Evolutionary conservation across 192 early-diverging fungal genomes (phyloP).

Genomic region (Coemansia sp.): DNA sequence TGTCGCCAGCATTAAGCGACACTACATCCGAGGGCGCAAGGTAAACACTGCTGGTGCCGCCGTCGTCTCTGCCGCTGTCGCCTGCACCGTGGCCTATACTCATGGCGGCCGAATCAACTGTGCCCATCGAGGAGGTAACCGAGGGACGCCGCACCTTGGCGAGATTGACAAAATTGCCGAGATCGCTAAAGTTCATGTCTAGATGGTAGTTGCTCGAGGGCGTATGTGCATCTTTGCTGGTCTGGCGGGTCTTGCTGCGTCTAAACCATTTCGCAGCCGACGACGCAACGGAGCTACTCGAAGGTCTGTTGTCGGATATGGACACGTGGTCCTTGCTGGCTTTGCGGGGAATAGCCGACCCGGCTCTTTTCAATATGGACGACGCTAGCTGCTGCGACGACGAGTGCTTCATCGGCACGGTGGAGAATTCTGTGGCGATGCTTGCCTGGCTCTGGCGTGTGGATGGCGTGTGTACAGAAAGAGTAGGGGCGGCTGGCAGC

Average conservation of each 20-base stretch:
- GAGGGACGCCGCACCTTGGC: conserved; percentile 53
- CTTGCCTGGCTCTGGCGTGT: conserved; percentile 44
- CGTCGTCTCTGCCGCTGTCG: conserved; percentile 35
- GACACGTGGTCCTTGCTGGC: conserved; percentile 11
- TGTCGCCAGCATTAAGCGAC: conserved; percentile 23
- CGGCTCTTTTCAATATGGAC: conserved; percentile 36
- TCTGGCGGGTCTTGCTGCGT: conserved; percentile 34
- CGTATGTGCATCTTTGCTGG: conserved; percentile 17
- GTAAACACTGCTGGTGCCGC: conserved; percentile 10
- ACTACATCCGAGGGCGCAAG: conserved; percentile 11
- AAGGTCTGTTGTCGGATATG: conserved; percentile 12
- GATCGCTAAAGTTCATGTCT: conserved; percentile 55
- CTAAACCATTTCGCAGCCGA: conserved; percentile 46
- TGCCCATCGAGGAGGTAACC: conserved; percentile 46
- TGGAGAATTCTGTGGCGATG: conserved; percentile 11
- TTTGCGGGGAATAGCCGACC: conserved; percentile 30
- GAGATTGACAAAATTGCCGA: conserved; percentile 52
- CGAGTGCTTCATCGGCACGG: conserved; percentile 3
- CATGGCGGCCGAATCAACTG: conserved; percentile 39
- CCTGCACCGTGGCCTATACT: conserved; percentile 27
- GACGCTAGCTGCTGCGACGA: conserved; percentile 24
- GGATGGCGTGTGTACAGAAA: conserved; percentile 19
- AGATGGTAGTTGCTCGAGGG: conserved; percentile 37
- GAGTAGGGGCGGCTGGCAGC: conserved; percentile 2
- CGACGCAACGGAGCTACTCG: conserved; percentile 16